These are phyloP conservation scores for Neofusicoccum umdonicola DNA, from an alignment of 2,329 filamentous ascomycete genomes.

Conservation along the genomic window DNA sequence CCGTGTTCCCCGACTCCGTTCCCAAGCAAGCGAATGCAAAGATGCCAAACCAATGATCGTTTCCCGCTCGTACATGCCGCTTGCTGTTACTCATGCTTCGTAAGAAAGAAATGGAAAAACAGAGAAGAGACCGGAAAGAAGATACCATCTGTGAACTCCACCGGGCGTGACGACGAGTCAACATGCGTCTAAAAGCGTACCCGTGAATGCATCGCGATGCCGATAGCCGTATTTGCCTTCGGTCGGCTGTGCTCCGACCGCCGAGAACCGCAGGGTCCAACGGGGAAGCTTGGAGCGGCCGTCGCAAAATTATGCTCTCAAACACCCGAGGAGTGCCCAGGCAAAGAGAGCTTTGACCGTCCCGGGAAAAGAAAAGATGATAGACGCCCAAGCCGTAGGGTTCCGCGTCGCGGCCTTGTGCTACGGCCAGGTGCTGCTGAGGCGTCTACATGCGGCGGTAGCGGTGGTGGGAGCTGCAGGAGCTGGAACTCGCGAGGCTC, in stretches of 20 bases:
- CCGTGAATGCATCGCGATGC: neutral
- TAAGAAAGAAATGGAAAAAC: neutral
- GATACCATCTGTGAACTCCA: neutral
- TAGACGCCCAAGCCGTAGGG: neutral
- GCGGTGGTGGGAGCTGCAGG: slow-evolving; percentile 6
- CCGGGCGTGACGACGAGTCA: neutral
- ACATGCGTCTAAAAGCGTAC: neutral
- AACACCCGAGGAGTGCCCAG: neutral
- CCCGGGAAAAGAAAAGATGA: neutral
- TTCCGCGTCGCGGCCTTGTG: neutral
- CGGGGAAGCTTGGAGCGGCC: neutral
- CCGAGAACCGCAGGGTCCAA: neutral
- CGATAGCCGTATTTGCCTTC: neutral
- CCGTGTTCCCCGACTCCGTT: neutral
- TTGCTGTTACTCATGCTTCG: neutral
- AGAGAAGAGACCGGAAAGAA: neutral
- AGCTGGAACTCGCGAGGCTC: neutral
- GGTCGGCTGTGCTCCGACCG: neutral
- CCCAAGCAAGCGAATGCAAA: neutral
- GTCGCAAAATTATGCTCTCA: neutral
- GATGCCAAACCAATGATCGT: neutral
- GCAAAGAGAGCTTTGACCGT: neutral
- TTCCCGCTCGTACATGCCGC: neutral
- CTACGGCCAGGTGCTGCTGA: neutral
- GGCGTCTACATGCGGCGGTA: slow-evolving; percentile 4